Evolutionary conservation across 176 grass and related monocot genomes (phyloP), one percentile per base, ranked within the genome.

Genomic region (Stipa capillata): DNA sequence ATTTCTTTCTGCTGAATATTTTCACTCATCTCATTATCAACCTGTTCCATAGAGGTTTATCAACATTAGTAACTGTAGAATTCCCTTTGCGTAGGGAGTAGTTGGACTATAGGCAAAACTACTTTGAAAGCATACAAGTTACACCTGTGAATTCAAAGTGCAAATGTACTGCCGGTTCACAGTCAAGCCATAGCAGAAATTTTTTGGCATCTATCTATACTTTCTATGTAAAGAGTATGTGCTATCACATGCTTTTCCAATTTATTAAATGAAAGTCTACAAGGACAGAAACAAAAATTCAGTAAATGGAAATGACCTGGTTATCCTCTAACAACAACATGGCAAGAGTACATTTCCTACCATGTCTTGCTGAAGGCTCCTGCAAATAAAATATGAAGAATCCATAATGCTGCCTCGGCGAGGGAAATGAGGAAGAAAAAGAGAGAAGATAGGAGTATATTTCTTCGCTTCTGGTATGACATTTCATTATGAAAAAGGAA

Each of bases 261-360:
- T 32, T 62, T 81, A 72, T 81, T 39, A 51, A 72, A 20, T 65
- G 59, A 31, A 82, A 77, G 1, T 74, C 16, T 48, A 85, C 21
- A 28, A n/a, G 24, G 18, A 79, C 29, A 47, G 36, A 77, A 72
- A 61, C 34, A 51, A 57, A 77, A 54, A 25, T 65, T 47, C 8
- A 36, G 50, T 35, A 35, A 55, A 36, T 28, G 13, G 60, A 66
- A 39, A 60, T 73, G 62, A 81, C 77, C 60, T 81, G 47, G 1
- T 65, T 75, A 60, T 93, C 79, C 43, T 90, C 69, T 54, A 93
- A 88, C 53, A 93, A 88, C 72, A 70, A 77, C 79, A 85, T 77
- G 62, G 31, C 62, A 77, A 79, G 79, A 78, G 79, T 77, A 88
- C 36, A 65, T 82, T 75, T 65, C 65, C 79, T 74, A 81, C 73